These are phyloP conservation scores for Hsuehochloa calcarea DNA, from an alignment of 176 grass and related monocot species.

Conservation along the genomic window DNA sequence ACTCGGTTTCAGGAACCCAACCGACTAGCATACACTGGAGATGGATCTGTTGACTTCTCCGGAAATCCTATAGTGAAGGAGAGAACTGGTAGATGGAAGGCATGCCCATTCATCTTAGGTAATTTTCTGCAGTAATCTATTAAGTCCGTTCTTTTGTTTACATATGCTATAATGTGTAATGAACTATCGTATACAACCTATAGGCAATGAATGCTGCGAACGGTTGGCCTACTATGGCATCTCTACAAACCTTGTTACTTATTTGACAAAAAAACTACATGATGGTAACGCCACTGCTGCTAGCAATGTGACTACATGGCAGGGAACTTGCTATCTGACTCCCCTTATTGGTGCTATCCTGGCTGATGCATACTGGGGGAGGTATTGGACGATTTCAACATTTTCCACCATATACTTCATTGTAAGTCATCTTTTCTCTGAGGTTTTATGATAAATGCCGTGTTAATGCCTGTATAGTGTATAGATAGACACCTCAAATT, in stretches of 20 bases:
- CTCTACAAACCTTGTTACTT: conserved; percentile 79
- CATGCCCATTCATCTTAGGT: conserved; percentile 94
- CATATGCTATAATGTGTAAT: neutral
- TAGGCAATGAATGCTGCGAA: conserved; percentile 87
- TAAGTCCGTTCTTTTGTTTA: neutral
- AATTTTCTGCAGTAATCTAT: neutral
- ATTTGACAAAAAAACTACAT: conserved; percentile 81
- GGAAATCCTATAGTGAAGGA: conserved; percentile 73
- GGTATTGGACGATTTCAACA: conserved; percentile 80
- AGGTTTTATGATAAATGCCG: neutral
- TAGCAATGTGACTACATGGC: conserved; percentile 79
- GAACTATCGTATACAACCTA: conserved; percentile 20
- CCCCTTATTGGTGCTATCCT: conserved; percentile 82
- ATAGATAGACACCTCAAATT: neutral
- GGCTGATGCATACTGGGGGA: conserved; percentile 91
- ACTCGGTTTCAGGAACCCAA: conserved; percentile 44
- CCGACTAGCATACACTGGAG: conserved; percentile 63
- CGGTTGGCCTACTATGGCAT: conserved; percentile 86
- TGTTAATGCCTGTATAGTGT: neutral
- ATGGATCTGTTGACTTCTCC: conserved; percentile 71
- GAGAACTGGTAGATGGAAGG: conserved; percentile 79
- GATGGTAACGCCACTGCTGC: conserved; percentile 80
- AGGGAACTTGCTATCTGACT: conserved; percentile 79
- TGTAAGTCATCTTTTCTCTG: conserved; percentile 48
- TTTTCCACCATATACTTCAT: conserved; percentile 86